Conservation (phyloP, 768 basidiomycete species). For the Phaeolepiota aurea region DNA sequence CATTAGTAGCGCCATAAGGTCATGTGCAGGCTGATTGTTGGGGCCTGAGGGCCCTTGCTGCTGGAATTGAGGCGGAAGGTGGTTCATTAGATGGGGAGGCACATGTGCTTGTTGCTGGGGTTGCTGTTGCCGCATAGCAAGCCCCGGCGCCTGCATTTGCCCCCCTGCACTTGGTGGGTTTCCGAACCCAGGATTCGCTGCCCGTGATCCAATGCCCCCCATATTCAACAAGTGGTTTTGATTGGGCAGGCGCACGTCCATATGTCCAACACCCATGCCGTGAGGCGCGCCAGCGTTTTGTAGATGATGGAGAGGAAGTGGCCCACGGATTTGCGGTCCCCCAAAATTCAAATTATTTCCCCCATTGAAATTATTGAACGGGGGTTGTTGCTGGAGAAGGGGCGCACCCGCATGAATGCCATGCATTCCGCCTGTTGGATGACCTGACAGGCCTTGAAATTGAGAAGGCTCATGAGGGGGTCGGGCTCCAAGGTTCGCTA, state of each 20-base stretch:
- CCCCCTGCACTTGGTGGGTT: constrained; percentile 36
- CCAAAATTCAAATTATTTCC: constrained; percentile 36
- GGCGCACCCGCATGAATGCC: constrained; percentile 29
- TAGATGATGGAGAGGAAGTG: constrained; percentile 40
- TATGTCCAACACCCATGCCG: constrained; percentile 38
- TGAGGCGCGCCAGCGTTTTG: constrained; percentile 38
- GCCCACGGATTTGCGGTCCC: constrained; percentile 43
- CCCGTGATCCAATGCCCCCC: constrained; percentile 38
- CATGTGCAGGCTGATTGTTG: constrained; percentile 54
- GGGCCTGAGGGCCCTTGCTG: constrained; percentile 44
- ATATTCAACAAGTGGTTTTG: constrained; percentile 46
- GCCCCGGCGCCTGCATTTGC: constrained; percentile 33
- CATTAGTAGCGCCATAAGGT: constrained; percentile 82
- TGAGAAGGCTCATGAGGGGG: constrained; percentile 75
- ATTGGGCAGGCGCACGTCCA: constrained; percentile 52
- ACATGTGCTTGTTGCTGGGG: constrained; percentile 50
- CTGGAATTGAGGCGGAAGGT: constrained; percentile 45
- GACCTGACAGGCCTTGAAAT: constrained; percentile 42
- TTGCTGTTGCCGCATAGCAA: constrained; percentile 42
- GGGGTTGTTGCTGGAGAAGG: constrained; percentile 28
- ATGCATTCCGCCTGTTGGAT: constrained; percentile 37
- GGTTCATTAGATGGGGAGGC: constrained; percentile 44
- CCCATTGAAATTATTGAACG: constrained; percentile 46
- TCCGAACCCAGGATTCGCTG: constrained; percentile 37
- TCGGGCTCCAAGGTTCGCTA: constrained; percentile 75